Percentiles rank a stretch among this genome's conserved stretches.
phyloP scores from a whole-genome alignment of 1,284 basidiomycete species.

The Ceratorhiza oryzae-sativae region DNA sequence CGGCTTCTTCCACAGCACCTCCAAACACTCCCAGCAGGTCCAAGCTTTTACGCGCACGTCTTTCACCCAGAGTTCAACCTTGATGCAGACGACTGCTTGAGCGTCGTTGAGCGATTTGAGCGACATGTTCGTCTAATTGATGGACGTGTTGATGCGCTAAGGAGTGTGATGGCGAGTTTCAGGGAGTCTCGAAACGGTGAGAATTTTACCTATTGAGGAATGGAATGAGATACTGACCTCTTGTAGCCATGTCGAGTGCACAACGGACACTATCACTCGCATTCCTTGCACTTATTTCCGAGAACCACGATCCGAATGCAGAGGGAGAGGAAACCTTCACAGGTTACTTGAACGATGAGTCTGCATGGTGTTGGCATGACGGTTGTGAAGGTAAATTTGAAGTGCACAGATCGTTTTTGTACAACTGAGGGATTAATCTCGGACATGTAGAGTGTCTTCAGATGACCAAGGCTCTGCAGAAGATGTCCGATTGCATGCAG shows the following conservation, averaged over 20 bases:
- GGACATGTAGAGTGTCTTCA: constrained; percentile 68
- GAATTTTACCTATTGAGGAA: constrained; percentile 44
- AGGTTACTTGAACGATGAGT: constrained; percentile 64
- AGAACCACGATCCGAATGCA: constrained; percentile 51
- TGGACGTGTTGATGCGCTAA: constrained; percentile 69
- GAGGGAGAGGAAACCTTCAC: constrained; percentile 54
- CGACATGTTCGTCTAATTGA: constrained; percentile 68
- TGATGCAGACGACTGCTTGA: constrained; percentile 70
- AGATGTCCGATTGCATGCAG: constrained; percentile 75
- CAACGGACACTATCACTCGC: constrained; percentile 74
- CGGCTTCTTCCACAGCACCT: constrained; percentile 67
- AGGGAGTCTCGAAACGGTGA: constrained; percentile 72
- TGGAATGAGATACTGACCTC: background rate
- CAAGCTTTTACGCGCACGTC: constrained; percentile 77
- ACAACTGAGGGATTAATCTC: too few relatives aligned
- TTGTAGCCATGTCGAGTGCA: constrained; percentile 72
- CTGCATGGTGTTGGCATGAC: constrained; percentile 88
- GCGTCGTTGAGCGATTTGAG: constrained; percentile 66
- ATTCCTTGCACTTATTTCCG: constrained; percentile 71
- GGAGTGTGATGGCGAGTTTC: constrained; percentile 65
- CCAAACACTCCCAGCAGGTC: constrained; percentile 61
- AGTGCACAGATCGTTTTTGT: too few relatives aligned
- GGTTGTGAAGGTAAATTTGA: constrained; percentile 63
- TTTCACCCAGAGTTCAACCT: constrained; percentile 86
- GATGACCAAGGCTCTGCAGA: constrained; percentile 80